phyloP scores from a whole-genome alignment of 345 rosid genomes.

The Noccaea bulbosa region DNA sequence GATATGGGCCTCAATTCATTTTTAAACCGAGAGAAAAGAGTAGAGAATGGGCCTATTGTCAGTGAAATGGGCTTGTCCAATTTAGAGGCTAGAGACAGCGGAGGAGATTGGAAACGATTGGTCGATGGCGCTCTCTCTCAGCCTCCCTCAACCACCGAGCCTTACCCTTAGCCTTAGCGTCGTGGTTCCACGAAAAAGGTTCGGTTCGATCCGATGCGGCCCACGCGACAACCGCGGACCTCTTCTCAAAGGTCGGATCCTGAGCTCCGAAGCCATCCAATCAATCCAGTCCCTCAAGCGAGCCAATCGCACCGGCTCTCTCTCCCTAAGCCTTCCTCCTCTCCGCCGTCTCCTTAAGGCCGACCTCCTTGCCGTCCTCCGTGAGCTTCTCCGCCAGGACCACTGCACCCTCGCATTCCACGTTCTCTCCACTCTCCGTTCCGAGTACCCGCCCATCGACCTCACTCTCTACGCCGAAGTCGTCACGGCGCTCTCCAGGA shows the following conservation, averaged over 20 bases:
- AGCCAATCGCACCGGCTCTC: conserved; percentile 48
- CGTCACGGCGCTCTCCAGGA: conserved; percentile 58
- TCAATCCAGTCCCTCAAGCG: conserved; percentile 87
- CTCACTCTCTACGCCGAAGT: conserved; percentile 67
- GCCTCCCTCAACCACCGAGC: conserved; percentile 42
- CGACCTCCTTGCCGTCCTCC: conserved; percentile 64
- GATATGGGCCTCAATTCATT: not conserved
- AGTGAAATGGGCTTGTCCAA: not conserved
- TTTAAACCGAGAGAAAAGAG: too few relatives aligned
- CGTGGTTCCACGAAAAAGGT: conserved; percentile 20
- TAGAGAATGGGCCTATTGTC: not conserved
- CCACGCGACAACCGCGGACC: conserved; percentile 84
- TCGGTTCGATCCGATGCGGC: conserved; percentile 57
- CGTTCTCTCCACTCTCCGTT: conserved; percentile 64
- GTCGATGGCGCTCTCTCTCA: conserved; percentile 31
- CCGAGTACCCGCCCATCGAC: conserved; percentile 63
- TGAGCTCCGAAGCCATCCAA: conserved; percentile 90
- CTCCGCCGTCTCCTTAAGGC: conserved; percentile 81
- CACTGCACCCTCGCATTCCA: conserved; percentile 68
- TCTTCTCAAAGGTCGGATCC: conserved; percentile 77
- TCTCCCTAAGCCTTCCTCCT: conserved; percentile 47
- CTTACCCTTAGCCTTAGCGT: conserved; percentile 12
- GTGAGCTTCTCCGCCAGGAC: conserved; percentile 89
- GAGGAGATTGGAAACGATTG: conserved; percentile 8
- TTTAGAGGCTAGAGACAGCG: not conserved